Evolutionary conservation across 768 basidiomycete genomes (phyloP).

Genomic region (Pulveroboletus sp.): DNA sequence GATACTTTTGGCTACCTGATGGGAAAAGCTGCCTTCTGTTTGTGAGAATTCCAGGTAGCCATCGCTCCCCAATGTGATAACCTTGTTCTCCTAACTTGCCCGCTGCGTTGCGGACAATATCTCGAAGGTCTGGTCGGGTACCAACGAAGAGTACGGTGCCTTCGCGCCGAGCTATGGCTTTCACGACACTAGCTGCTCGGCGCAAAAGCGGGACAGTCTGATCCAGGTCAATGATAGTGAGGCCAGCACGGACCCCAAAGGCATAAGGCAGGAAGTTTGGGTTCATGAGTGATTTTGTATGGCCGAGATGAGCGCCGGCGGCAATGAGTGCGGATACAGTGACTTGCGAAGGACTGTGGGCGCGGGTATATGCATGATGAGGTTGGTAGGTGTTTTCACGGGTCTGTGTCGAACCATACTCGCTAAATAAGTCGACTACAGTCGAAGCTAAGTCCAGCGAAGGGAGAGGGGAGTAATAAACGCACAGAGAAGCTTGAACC

Average conservation of each 20-base stretch:
- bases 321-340: slow-evolving; percentile 90
- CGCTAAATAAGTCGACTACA: slow-evolving; percentile 57
- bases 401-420: slow-evolving; percentile 76
- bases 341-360: slow-evolving; percentile 53
- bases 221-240: slow-evolving; percentile 93
- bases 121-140: slow-evolving; percentile 73
- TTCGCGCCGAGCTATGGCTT: slow-evolving; percentile 72
- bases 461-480: slow-evolving; percentile 16
- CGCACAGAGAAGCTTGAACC: slow-evolving; percentile 54
- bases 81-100: slow-evolving; percentile 75
- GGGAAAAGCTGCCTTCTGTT: slow-evolving; percentile 77
- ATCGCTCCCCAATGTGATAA: slow-evolving; percentile 81
- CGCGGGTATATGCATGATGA: slow-evolving; percentile 63
- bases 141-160: slow-evolving; percentile 91
- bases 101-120: slow-evolving; percentile 73
- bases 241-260: slow-evolving; percentile 84
- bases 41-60: slow-evolving; percentile 94
- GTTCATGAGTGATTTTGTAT: slow-evolving; percentile 78
- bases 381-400: slow-evolving; percentile 68
- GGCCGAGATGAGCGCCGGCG: slow-evolving; percentile 91
- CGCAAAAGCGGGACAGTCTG: slow-evolving; percentile 88
- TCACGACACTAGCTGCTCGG: slow-evolving; percentile 83
- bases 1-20: slow-evolving; percentile 48
- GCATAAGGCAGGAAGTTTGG: slow-evolving; percentile 89
- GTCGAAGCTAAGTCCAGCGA: slow-evolving; percentile 7